phyloP scores from a whole-genome alignment of 805 yeast genomes.

The Tetrapisispora namnaoensis region DNA sequence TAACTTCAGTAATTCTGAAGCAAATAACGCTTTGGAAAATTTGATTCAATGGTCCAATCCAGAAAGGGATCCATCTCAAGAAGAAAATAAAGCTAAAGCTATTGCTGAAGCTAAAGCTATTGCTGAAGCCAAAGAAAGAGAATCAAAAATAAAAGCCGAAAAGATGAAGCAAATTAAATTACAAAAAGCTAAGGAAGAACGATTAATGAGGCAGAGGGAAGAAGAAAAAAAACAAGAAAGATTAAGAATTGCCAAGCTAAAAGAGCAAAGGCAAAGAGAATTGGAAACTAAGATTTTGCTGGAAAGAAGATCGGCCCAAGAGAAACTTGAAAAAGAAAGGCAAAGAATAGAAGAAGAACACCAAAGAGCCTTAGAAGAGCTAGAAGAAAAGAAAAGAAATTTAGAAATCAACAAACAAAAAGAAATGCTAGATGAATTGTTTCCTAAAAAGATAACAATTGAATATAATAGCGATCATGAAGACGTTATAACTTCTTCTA shows the following conservation, averaged over 20 bases:
- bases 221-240: conserved; percentile 1
- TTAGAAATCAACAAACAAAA: neutral
- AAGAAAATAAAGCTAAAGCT: conserved; percentile 1
- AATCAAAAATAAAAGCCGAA: neutral
- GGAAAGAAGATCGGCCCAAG: neutral
- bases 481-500: neutral
- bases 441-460: conserved; percentile 3
- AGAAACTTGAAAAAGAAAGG: neutral
- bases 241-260: conserved; percentile 1
- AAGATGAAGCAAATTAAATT: conserved; percentile 1
- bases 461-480: conserved; percentile 1
- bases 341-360: neutral
- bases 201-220: conserved; percentile 1
- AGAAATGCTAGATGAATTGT: conserved; percentile 2
- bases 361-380: neutral
- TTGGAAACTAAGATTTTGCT: neutral
- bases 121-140: neutral
- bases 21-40: conserved; percentile 1
- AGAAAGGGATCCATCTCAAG: neutral
- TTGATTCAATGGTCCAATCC: conserved; percentile 11
- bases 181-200: conserved; percentile 2
- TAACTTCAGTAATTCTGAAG: neutral
- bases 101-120: conserved; percentile 1
- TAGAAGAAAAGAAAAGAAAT: neutral
- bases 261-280: conserved; percentile 2